phyloP scores from a whole-genome alignment of 495 filamentous ascomycete genomes.

The Penicillium longicatenatum region DNA sequence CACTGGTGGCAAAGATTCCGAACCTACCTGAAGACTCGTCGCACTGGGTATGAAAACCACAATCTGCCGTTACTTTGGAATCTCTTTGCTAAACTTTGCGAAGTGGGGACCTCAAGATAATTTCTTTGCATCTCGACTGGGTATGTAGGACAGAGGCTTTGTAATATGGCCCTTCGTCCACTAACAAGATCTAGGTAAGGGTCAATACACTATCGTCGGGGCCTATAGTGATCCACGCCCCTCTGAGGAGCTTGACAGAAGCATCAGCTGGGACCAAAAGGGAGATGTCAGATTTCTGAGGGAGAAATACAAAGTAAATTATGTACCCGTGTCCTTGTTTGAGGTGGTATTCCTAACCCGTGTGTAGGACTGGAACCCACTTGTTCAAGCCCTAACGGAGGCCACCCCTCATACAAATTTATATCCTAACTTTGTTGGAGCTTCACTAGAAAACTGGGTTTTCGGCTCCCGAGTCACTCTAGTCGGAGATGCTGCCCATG shows the following conservation, averaged over 20 bases:
- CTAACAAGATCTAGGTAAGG: constrained; percentile 28
- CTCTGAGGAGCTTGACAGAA: constrained; percentile 37
- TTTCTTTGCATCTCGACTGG: constrained; percentile 50
- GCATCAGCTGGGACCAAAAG: constrained; percentile 41
- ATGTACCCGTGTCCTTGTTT: not conserved
- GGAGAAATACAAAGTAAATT: constrained; percentile 33
- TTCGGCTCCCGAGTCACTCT: constrained; percentile 42
- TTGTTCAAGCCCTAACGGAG: constrained; percentile 42
- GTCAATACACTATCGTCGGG: constrained; percentile 50
- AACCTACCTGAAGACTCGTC: constrained; percentile 46
- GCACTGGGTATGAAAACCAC: constrained; percentile 38
- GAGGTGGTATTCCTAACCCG: not conserved
- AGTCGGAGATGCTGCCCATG: constrained; percentile 51
- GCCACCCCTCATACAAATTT: constrained; percentile 43
- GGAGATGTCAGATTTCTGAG: constrained; percentile 41
- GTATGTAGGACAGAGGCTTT: constrained; percentile 19
- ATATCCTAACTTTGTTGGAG: constrained; percentile 48
- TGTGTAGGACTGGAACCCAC: constrained; percentile 45
- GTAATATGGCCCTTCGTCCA: not conserved
- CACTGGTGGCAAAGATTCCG: constrained; percentile 39
- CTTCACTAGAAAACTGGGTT: constrained; percentile 43
- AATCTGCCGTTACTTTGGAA: not conserved
- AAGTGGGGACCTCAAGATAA: constrained; percentile 49
- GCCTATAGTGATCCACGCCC: constrained; percentile 43
- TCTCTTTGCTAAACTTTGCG: not conserved